phyloP scores from a whole-genome alignment of 345 rosid genomes.

The Ceriops decandra region DNA sequence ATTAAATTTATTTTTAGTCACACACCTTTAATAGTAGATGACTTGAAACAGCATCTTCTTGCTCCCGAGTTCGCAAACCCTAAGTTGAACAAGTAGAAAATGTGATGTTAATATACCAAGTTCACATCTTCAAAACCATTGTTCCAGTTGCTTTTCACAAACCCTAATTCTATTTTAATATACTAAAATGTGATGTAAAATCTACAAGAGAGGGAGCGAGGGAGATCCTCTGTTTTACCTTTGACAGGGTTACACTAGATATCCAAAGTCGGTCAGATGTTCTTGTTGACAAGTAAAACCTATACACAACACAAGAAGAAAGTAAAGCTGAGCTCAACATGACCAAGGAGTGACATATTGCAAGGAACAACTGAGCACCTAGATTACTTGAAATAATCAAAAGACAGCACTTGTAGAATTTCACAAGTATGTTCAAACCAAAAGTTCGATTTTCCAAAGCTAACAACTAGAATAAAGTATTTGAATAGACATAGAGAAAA shows the following conservation, averaged over 20 bases:
- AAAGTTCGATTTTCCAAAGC: too few species aligned
- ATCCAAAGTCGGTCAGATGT: slow-evolving; percentile 53
- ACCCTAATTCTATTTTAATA: background rate
- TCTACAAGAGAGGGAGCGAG: too few species aligned
- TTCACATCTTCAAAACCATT: too few species aligned
- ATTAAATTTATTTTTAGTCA: slow-evolving; percentile 3
- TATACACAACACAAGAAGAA: slow-evolving; percentile 15
- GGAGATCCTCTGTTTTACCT: slow-evolving; percentile 34
- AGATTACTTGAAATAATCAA: too few species aligned
- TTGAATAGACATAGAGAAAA: background rate
- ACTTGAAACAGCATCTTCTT: slow-evolving; percentile 84
- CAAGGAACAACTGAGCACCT: background rate
- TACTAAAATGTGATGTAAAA: too few species aligned
- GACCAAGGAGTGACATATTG: background rate
- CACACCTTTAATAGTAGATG: slow-evolving; percentile 62
- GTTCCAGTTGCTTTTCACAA: too few species aligned
- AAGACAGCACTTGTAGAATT: too few species aligned
- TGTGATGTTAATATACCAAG: too few species aligned
- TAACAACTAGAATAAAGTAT: background rate
- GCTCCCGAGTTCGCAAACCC: slow-evolving; percentile 62
- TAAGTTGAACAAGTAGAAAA: too few species aligned
- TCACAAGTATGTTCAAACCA: too few species aligned
- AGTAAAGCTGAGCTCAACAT: background rate
- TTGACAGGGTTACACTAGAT: slow-evolving; percentile 65
- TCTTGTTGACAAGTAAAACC: slow-evolving; percentile 74